Conservation (phyloP, 2,329 filamentous ascomycete species). For the Aspergillus sp. region DNA sequence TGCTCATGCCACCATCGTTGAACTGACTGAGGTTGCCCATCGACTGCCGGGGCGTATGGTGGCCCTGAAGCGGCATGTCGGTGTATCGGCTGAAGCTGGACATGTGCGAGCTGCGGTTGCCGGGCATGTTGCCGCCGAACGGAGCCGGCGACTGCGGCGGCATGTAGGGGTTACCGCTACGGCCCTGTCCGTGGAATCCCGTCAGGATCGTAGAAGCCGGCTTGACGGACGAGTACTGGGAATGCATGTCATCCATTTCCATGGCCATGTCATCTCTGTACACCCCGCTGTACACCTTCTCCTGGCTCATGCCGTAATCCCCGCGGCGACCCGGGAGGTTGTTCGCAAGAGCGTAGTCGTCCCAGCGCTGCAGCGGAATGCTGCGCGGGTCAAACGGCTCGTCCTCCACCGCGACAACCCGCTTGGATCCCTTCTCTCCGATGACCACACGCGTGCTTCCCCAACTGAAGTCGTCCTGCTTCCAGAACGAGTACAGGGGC, state of each 20-base stretch:
- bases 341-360: constrained; percentile 87
- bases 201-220: constrained; percentile 82
- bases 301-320: constrained; percentile 62
- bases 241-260: constrained; percentile 98
- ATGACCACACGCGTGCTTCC: constrained; percentile 98
- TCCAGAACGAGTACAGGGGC: constrained; percentile 98
- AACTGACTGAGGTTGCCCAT: constrained; percentile 55
- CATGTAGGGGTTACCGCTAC: constrained; percentile 64
- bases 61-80: constrained; percentile 53
- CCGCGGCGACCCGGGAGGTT: constrained; percentile 89
- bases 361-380: constrained; percentile 94
- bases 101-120: constrained; percentile 67
- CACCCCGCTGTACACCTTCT: constrained; percentile 54
- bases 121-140: constrained; percentile 55
- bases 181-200: constrained; percentile 69
- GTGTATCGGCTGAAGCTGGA: constrained; percentile 65
- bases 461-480: constrained; percentile 98
- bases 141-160: constrained; percentile 78
- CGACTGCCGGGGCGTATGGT: constrained; percentile 51
- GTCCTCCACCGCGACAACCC: constrained; percentile 80
- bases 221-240: constrained; percentile 89
- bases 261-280: constrained; percentile 73
- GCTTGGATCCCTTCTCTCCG: constrained; percentile 86
- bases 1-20: constrained; percentile 35
- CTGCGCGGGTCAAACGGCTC: constrained; percentile 87